Evolutionary conservation across 331 rosid genomes (phyloP), one percentile per base, ranked within the genome.

Genomic region (Malus hybrid): DNA sequence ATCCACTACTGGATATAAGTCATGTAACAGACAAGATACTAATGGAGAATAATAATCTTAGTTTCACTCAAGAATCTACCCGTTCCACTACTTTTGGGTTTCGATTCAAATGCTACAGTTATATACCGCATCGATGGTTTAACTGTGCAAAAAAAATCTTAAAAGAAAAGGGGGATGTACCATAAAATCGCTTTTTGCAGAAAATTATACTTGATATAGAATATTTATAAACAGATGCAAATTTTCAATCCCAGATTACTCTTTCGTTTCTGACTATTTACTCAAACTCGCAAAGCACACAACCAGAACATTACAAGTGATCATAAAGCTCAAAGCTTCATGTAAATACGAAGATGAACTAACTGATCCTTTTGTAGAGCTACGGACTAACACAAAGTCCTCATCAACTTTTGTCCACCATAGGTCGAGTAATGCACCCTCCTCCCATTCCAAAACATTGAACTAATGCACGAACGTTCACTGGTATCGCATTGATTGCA

Each of bases 401-500:
- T 71, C 81, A 62, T 78, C 72, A 72, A 82, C 73, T 79, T 84
- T 86, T 86, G n/a, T 19, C 77, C 87, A 80, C 85, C 87, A 82
- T 83, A 39, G 46, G 4, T 39, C 46, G 46, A 39, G 13, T 39
- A 39, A 39, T 10, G 24, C 70, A 80, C 65, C 80, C 80, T 75
- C 59, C 20, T 39, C 7, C 33, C 69, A 72, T 65, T 69, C 78
- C 63, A 79, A 66, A 71, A 73, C 73, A 76, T 71, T 75, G 80
- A 48, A 46, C 46, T 70, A 42, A 29, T 10, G 71, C 76, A 29
- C 29, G 12, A 44, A 31, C 48, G 56, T 67, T 84, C 84, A 87
- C 72, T 73, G 88, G 75, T 86, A 86, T 18, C 77, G 86, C 89
- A 84, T 85, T 13, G 83, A 73, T 32, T 79, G 89, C 93, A 86